These are phyloP conservation scores for Phytophthora foliorum DNA, from an alignment of 352 stramenopile genomes.

Conservation along the genomic window DNA sequence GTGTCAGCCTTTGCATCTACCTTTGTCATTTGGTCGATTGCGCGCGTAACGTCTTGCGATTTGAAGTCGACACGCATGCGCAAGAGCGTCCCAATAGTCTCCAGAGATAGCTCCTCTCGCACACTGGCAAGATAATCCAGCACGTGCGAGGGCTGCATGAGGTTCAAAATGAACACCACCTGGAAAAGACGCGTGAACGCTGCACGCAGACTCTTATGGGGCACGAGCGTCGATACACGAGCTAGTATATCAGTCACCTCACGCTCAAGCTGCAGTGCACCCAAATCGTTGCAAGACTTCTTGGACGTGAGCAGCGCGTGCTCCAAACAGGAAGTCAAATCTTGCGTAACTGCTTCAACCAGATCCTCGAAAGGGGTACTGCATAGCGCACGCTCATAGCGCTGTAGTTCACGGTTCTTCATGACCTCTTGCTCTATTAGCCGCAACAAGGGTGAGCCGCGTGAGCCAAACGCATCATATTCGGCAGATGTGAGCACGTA, in stretches of 20 bases:
- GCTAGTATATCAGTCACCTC: constrained; percentile 74
- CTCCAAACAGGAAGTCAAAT: constrained; percentile 72
- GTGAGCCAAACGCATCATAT: constrained; percentile 71
- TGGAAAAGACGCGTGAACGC: constrained; percentile 85
- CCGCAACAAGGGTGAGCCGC: constrained; percentile 70
- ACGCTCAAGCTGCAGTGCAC: constrained; percentile 80
- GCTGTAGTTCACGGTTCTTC: constrained; percentile 67
- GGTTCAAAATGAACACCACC: constrained; percentile 81
- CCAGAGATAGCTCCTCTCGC: constrained; percentile 50
- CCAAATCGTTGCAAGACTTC: constrained; percentile 84
- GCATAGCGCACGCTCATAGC: constrained; percentile 71
- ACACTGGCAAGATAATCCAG: constrained; percentile 73
- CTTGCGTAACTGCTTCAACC: constrained; percentile 65
- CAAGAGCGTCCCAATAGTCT: constrained; percentile 67
- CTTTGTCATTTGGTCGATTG: constrained; percentile 47
- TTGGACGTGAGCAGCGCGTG: constrained; percentile 53
- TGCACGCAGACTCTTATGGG: constrained; percentile 63
- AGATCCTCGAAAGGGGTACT: constrained; percentile 72
- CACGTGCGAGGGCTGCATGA: constrained; percentile 80
- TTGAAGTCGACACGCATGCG: constrained; percentile 82
- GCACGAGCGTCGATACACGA: constrained; percentile 59
- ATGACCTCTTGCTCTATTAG: constrained; percentile 79
- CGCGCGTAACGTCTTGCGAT: constrained; percentile 51
- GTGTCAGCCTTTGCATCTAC: constrained; percentile 10
- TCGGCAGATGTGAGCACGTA: constrained; percentile 73